These are phyloP conservation scores for Asclepias syriaca DNA, from an alignment of 257 asterid species.

Conservation along the genomic window DNA sequence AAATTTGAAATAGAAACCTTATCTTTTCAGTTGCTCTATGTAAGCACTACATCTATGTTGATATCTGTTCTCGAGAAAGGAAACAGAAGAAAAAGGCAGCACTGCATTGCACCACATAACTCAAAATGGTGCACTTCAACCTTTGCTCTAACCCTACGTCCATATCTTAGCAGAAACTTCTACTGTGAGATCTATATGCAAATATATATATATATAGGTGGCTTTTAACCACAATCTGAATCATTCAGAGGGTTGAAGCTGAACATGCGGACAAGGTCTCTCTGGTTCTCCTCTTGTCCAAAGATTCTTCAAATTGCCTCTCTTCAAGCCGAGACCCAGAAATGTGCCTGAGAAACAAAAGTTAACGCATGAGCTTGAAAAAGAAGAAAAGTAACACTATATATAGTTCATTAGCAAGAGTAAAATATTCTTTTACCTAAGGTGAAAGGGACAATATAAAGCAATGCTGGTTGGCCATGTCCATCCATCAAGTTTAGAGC, in stretches of 20 bases:
- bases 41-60: neutral
- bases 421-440: conserved; percentile 46
- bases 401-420: neutral
- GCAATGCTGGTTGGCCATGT: conserved; percentile 97
- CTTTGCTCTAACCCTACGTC: neutral
- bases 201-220: neutral
- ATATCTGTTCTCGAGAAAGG: conserved; percentile 3
- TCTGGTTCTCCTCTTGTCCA: conserved; percentile 92
- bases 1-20: neutral
- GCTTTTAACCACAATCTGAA: neutral
- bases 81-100: neutral
- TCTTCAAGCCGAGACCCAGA: conserved; percentile 61
- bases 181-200: conserved; percentile 9
- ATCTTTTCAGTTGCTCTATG: neutral
- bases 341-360: conserved; percentile 54
- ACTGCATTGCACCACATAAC: neutral
- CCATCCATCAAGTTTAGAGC: conserved; percentile 97
- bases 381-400: neutral
- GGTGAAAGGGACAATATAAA: conserved; percentile 95
- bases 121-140: neutral
- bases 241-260: conserved; percentile 21
- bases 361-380: neutral
- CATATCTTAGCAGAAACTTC: neutral
- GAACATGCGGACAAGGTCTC: conserved; percentile 73
- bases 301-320: conserved; percentile 71